Percentiles rank a stretch among this genome's conserved stretches.
phyloP scores from a whole-genome alignment of 2,329 filamentous ascomycete genomes.

The Ascocoryne sarcoides region DNA sequence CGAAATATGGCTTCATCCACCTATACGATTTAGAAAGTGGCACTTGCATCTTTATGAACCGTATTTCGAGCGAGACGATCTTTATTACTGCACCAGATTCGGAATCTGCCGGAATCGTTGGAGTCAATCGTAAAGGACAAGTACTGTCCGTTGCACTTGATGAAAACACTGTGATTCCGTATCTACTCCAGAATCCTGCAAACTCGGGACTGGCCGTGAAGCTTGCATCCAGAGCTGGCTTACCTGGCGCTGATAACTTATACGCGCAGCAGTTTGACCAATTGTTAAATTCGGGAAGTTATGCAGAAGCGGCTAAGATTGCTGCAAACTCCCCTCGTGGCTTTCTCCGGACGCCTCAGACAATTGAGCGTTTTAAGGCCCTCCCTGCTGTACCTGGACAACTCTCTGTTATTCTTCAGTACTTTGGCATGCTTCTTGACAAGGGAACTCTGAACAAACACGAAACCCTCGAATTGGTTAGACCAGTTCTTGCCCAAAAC shows the following conservation, averaged over 20 bases:
- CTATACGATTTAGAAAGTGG: constrained; percentile 96
- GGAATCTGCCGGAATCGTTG: constrained; percentile 79
- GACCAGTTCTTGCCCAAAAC: constrained; percentile 86
- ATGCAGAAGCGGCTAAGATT: constrained; percentile 83
- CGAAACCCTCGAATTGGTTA: constrained; percentile 87
- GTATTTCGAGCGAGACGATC: constrained; percentile 97
- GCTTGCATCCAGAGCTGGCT: constrained; percentile 85
- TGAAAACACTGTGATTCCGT: constrained; percentile 83
- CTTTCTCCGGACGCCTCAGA: constrained; percentile 88
- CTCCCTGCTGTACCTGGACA: constrained; percentile 69
- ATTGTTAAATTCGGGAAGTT: constrained; percentile 71
- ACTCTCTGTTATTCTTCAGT: constrained; percentile 91
- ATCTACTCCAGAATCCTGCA: constrained; percentile 91
- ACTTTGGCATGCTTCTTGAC: constrained; percentile 94
- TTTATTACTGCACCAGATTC: constrained; percentile 85
- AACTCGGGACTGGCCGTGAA: constrained; percentile 92
- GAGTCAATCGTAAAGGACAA: constrained; percentile 96
- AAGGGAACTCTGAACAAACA: constrained; percentile 89
- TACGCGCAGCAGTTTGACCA: constrained; percentile 92
- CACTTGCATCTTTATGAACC: constrained; percentile 97
- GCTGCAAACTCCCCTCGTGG: constrained; percentile 94
- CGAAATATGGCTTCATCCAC: constrained; percentile 98
- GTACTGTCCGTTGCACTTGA: constrained; percentile 91
- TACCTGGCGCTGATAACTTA: constrained; percentile 88
- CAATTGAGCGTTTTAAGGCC: constrained; percentile 92